Base-by-base conservation (phyloP, 2,329 filamentous ascomycete genomes). In the Paramyrothecium sp. region DNA sequence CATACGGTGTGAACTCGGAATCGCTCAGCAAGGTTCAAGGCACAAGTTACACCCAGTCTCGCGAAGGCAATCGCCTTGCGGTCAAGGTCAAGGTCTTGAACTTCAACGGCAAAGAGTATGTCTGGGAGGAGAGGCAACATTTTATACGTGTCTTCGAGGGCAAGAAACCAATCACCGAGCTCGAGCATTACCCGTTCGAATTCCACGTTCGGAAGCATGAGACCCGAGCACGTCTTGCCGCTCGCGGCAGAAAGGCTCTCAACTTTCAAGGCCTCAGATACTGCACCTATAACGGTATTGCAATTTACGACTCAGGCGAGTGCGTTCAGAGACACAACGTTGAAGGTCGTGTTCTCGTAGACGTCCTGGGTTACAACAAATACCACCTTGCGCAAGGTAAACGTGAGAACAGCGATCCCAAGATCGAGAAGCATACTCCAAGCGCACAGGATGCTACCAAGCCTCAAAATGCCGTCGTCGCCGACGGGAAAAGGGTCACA, bases 341-440 rank as follows among this genome's bases (percentile, higher is more conserved):
- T 23, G 72, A 79, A 51, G 69, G 76, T 2, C 65, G 73, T 41
- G 66, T 78, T 23, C 67, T 79, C 17, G 63, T 78, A 47, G 76
- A 80, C 47, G 69, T 75, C 7, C 60, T 70, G 8, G 76, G 78
- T 7, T 78, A 74, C 64, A 75, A 76, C 58, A 78, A 75, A 61
- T 72, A 77, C 59, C 68, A 76, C 34, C 65, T 73, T 2, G 63
- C 69, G 0, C 66, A 69, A 59, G 73, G 71, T 11, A 69, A 67
- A 51, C 69, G 73, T 12, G 75, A 77, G 58, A 66, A 62, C 17
- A 68, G 66, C 38, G 69, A 75, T 51, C 66, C 67, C 0, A 59
- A 68, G 2, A 65, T 65, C 8, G 60, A 64, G 48, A 65, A 60
- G 11, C 68, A 69, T 5, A 44, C 38, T 44, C 38, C 3, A 19